phyloP scores from a whole-genome alignment of 164 flowering plant genomes.

The Vitis cinerea region DNA sequence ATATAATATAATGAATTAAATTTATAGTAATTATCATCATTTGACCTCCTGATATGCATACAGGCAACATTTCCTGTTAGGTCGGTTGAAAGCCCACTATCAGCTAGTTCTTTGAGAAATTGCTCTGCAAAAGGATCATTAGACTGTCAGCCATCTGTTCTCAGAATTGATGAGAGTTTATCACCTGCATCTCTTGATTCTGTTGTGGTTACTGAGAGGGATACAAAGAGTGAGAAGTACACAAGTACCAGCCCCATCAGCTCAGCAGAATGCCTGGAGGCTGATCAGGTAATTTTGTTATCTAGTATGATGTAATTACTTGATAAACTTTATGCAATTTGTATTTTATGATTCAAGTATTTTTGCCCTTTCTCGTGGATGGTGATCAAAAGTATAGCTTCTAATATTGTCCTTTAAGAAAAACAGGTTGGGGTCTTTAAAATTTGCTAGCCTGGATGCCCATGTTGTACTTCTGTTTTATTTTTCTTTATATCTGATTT shows the following conservation, averaged over 20 bases:
- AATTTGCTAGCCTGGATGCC: too few species aligned
- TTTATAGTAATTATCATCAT: background rate
- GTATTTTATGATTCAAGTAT: too few species aligned
- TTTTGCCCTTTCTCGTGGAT: too few species aligned
- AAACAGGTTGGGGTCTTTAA: too few species aligned
- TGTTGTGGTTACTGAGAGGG: conserved; percentile 60
- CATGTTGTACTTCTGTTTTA: too few species aligned
- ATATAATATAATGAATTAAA: background rate
- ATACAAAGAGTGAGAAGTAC: conserved; percentile 54
- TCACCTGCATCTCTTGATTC: conserved; percentile 84
- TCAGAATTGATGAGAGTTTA: conserved; percentile 65
- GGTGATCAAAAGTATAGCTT: too few species aligned
- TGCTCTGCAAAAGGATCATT: conserved; percentile 46
- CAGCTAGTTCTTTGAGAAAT: conserved; percentile 45
- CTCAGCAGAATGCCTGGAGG: conserved; percentile 64
- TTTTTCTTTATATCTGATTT: too few species aligned
- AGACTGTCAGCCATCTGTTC: conserved; percentile 57
- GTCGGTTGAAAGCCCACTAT: conserved; percentile 59
- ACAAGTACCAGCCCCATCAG: conserved; percentile 49
- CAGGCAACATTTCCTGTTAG: conserved; percentile 59
- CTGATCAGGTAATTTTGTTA: conserved; percentile 59
- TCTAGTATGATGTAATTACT: background rate
- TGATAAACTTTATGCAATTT: too few species aligned
- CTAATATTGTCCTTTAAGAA: too few species aligned
- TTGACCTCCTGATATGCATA: background rate